A percentile compares a stretch with the other conserved stretches of the same genome.
phyloP scores from a whole-genome alignment of 2,329 filamentous ascomycete species.

The Pseudogymnoascus sp. region DNA sequence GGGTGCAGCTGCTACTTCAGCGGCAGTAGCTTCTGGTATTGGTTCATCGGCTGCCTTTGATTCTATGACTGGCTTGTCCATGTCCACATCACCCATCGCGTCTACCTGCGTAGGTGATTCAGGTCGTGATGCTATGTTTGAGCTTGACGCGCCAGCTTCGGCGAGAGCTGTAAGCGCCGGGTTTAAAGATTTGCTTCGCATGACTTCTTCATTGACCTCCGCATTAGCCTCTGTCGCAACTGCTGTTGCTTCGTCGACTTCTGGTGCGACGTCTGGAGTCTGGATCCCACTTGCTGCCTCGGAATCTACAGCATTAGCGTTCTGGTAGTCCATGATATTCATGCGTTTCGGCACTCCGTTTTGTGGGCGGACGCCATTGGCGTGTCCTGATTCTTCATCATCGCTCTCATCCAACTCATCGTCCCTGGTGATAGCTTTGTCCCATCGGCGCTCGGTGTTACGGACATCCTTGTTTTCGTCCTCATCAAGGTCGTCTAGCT shows the following conservation, averaged over 20 bases:
- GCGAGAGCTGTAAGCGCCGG: constrained; percentile 5
- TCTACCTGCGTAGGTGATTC: constrained; percentile 22
- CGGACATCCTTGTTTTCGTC: constrained; percentile 80
- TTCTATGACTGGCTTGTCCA: constrained; percentile 16
- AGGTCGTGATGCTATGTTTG: constrained; percentile 24
- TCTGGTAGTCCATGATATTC: constrained; percentile 54
- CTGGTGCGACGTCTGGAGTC: constrained; percentile 27
- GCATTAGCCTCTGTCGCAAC: constrained; percentile 24
- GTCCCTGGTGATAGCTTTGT: constrained; percentile 65
- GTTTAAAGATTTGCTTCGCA: constrained; percentile 25
- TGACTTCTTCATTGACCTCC: constrained; percentile 24
- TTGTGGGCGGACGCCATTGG: constrained; percentile 54
- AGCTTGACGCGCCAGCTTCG: constrained; percentile 20
- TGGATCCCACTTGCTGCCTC: constrained; percentile 43
- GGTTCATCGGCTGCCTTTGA: constrained; percentile 2
- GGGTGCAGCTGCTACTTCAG: constrained; percentile 10
- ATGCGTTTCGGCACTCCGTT: constrained; percentile 42
- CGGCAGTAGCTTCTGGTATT: constrained; percentile 9
- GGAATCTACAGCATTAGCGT: constrained; percentile 43
- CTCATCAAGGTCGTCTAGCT: constrained; percentile 63
- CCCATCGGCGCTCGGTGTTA: constrained; percentile 72
- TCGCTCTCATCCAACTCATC: constrained; percentile 84
- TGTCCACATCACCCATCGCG: constrained; percentile 27
- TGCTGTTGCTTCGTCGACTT: constrained; percentile 20
- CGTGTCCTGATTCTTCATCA: constrained; percentile 69